Conservation (phyloP, 257 asterid genomes). For the Solanum neorickii region DNA sequence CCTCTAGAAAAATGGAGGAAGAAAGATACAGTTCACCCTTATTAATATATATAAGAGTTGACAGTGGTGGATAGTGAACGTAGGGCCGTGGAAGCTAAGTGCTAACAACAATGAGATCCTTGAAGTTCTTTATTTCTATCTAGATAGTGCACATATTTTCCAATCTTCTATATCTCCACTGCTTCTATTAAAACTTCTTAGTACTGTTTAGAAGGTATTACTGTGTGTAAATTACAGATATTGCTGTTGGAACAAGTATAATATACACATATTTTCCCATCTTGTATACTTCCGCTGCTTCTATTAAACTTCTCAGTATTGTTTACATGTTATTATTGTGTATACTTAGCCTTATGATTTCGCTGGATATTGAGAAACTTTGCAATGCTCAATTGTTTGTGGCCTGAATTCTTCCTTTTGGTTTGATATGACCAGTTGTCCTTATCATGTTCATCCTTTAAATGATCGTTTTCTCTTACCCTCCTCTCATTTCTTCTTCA, state of each 20-base stretch:
- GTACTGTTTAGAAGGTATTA: neutral
- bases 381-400: neutral
- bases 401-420: neutral
- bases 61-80: neutral
- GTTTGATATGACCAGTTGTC: neutral
- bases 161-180: neutral
- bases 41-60: neutral
- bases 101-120: neutral
- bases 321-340: neutral
- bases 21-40: neutral
- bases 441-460: neutral
- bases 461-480: neutral
- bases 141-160: neutral
- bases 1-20: neutral
- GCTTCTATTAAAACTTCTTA: neutral
- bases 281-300: neutral
- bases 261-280: neutral
- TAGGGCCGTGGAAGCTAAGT: neutral
- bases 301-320: neutral
- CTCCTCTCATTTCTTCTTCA: neutral
- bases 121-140: neutral
- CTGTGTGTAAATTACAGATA: neutral
- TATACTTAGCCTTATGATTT: neutral
- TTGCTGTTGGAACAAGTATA: too few species aligned
- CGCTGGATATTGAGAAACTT: neutral